Base-by-base conservation (phyloP, 2,329 filamentous ascomycete genomes). In the Ophiocordyceps camponoti-floridani region DNA sequence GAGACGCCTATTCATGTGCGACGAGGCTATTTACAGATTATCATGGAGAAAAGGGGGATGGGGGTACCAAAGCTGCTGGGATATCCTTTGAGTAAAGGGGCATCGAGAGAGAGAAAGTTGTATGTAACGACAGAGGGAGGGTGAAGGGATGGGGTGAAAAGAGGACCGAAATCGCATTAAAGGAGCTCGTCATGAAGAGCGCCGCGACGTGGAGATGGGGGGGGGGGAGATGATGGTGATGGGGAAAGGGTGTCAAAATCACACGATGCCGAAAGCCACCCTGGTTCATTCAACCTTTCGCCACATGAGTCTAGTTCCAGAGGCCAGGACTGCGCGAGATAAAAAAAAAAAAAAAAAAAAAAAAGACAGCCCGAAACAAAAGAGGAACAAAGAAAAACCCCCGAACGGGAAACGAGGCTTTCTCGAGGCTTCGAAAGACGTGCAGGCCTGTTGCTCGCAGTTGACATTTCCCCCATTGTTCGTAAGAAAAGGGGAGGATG, bases 61-160 rank as follows among this genome's bases (percentile, higher is more conserved):
- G 18, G 7, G 35, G 16, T 38, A 38, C 35, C n/a, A 16, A 38
- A 41, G 13, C 43, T 44, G 43, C 26, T 37, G 31, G 47, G 48
- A 50, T 50, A 50, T 50, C 48, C 44, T 47, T 47, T 47, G 46
- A 42, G 44, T 43, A 42, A 46, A 43, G 44, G 38, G 30, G 40
- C 16, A 27, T n/a, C 19, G 28, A 31, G 16, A 31, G 41, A n/a
- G 23, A 16, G 41, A 30, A 13, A 26, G 6, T 43, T 33, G 38
- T 38, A 41, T n/a, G 27, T 30, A 43, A 37, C 16, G 40, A 50
- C 50, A 12, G 28, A 42, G 28, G 18, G 41, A 26, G 11, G 16
- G 40, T 5, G 10, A 8, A 26, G 28, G 28, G 43, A 33, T 42
- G 41, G 44, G 30, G 28, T 23, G 26, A 18, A 55, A 54, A 50